These are phyloP conservation scores for Penicillium verrucosum DNA, from an alignment of 2,329 filamentous ascomycete genomes.

Conservation along the genomic window DNA sequence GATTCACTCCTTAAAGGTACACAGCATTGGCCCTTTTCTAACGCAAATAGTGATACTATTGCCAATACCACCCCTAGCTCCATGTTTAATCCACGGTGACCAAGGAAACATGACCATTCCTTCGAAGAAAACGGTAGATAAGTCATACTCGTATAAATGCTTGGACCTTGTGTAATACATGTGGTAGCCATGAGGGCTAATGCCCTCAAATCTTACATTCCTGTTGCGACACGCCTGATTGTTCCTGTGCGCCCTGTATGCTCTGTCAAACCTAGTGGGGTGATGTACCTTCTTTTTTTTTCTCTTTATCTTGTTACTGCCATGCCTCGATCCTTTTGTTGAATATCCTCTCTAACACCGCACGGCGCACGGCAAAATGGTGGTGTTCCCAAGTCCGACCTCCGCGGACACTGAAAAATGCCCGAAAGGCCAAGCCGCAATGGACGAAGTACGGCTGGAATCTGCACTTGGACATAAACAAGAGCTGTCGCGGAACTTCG, in stretches of 20 bases:
- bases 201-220: slow-evolving; percentile 22
- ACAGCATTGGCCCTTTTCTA: background rate
- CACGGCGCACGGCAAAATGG: slow-evolving; percentile 10
- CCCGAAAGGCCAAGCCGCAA: slow-evolving; percentile 7
- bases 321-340: background rate
- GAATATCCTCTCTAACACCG: background rate
- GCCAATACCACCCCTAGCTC: slow-evolving; percentile 10
- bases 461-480: slow-evolving; percentile 52
- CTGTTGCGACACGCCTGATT: slow-evolving; percentile 4
- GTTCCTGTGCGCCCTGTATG: slow-evolving; percentile 6
- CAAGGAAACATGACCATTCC: background rate
- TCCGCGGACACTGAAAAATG: slow-evolving; percentile 3
- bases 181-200: slow-evolving; percentile 26
- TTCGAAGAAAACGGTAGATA: background rate
- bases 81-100: background rate
- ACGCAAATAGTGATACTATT: slow-evolving; percentile 2
- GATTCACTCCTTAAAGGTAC: background rate
- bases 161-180: slow-evolving; percentile 10
- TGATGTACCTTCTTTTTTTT: slow-evolving; percentile 5
- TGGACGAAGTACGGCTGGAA: slow-evolving; percentile 28
- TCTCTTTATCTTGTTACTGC: background rate
- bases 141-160: slow-evolving; percentile 5
- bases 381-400: background rate
- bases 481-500: slow-evolving; percentile 58
- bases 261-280: background rate